Evolutionary conservation across 345 rosid genomes (phyloP), one percentile per base, ranked within the genome.

Genomic region (Draba incana): DNA sequence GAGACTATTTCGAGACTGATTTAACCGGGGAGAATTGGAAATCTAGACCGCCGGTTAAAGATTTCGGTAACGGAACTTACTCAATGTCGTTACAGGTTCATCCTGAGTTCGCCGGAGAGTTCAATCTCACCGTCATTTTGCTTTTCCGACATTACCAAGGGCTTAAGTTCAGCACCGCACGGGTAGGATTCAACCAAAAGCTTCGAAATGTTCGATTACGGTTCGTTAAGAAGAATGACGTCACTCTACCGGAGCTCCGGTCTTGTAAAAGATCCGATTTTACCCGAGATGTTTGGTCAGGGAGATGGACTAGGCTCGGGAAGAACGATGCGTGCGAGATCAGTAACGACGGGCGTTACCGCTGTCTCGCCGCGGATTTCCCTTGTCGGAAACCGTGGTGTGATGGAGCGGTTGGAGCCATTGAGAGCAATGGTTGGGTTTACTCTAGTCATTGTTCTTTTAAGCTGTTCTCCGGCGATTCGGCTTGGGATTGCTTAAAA

Each of bases 391-490:
- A 70, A 66, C 96, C 96, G 1, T 94, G 99, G 99, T 94, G 99
- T 47, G 68, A 80, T 51, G 97, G 98, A 10, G 79, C 86, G 1
- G 76, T 94, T 66, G 93, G 96, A 6, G 33, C 45, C 4, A 66
- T 94, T 31, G 99, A 94, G 87, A 94, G 99, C 57, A 94, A 91
- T 60, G 98, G 99, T 37, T 94, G 98, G 99, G 98, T 91, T 24
- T 94, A 94, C 70, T 94, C 98, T 0, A 84, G 77, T 16, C 98
- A 91, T 71, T 94, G 99, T 68, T 89, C 95, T 1, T 94, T 84
- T 37, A 80, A 73, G 80, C 54, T 91, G 27, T 91, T 85, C 68
- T 30, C 82, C 0, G 80, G 78, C 2, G 86, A 75, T 57, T 31
- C 84, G 3, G 98, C 92, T 16, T 94, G 96, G 99, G 78, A 81